Conservation (phyloP, 805 yeast genomes). For the Metschnikowia kofuensis region DNA sequence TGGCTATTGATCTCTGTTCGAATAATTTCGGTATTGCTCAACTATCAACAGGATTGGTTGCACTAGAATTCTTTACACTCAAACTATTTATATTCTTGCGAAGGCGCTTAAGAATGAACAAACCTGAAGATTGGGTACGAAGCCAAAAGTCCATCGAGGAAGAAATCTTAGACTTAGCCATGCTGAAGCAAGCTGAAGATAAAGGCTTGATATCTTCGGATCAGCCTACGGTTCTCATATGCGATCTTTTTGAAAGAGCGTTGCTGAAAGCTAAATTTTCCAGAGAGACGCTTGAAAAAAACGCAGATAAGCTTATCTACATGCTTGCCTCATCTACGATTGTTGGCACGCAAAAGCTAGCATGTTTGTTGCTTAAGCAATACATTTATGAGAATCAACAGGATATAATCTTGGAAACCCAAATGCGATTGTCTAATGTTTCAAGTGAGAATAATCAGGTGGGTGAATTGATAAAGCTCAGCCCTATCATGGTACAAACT, state of each 20-base stretch:
- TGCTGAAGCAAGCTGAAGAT: conserved; percentile 23
- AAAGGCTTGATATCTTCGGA: not conserved
- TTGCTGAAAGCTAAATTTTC: conserved; percentile 27
- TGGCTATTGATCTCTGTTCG: conserved; percentile 37
- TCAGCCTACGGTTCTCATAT: conserved; percentile 23
- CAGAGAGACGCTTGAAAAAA: conserved; percentile 24
- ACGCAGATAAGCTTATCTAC: conserved; percentile 34
- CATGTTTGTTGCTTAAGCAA: conserved; percentile 35
- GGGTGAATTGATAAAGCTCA: conserved; percentile 24
- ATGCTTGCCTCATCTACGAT: conserved; percentile 24
- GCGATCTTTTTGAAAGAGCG: conserved; percentile 28
- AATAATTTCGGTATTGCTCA: conserved; percentile 45
- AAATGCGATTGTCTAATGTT: conserved; percentile 43
- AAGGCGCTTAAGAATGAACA: conserved; percentile 4
- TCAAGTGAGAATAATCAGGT: not conserved
- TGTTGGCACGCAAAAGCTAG: conserved; percentile 40
- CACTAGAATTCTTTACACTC: conserved; percentile 47
- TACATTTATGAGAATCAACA: conserved; percentile 51
- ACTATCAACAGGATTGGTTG: conserved; percentile 36
- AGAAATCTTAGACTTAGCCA: conserved; percentile 43
- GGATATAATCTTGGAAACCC: conserved; percentile 59
- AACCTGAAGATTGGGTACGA: conserved; percentile 27
- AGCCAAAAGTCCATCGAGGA: conserved; percentile 33
- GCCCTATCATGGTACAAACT: conserved; percentile 38
- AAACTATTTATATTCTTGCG: conserved; percentile 36